Evolutionary conservation across 139 green algal genomes (phyloP).

Genomic region (Micractinium sp.): DNA sequence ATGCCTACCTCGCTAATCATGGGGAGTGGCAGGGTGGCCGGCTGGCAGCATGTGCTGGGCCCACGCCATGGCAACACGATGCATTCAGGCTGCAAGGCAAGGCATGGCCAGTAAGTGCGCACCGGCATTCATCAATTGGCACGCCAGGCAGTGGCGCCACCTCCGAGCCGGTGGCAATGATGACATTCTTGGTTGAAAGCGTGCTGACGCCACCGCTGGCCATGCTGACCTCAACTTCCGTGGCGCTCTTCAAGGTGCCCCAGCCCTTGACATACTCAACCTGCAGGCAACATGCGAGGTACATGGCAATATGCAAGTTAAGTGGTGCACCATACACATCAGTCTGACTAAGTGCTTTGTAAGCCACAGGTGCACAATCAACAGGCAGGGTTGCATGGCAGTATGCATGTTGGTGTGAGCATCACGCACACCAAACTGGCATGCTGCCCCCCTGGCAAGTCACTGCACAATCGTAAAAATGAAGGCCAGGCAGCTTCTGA

Average conservation of each 20-base stretch:
- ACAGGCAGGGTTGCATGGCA: neutral
- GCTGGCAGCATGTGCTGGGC: no score
- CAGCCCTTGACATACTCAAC: slow-evolving; percentile 95
- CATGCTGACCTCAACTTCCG: slow-evolving; percentile 85
- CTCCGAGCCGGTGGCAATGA: slow-evolving; percentile 97
- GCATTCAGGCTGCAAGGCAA: neutral
- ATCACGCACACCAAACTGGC: neutral
- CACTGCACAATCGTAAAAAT: no score
- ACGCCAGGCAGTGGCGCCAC: slow-evolving; percentile 88
- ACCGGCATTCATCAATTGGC: slow-evolving; percentile 94
- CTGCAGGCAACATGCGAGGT: slow-evolving; percentile 46
- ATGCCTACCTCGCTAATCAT: no score
- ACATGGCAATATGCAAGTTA: neutral
- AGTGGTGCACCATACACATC: no score
- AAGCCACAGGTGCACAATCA: no score
- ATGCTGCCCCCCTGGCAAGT: neutral
- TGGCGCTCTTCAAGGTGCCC: slow-evolving; percentile 80
- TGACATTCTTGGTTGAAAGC: slow-evolving; percentile 90
- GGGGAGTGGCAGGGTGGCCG: no score
- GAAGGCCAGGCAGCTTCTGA: neutral
- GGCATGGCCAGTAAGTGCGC: neutral
- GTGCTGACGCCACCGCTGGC: slow-evolving; percentile 70
- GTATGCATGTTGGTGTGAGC: neutral
- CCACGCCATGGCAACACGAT: neutral
- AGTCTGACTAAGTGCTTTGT: no score